A percentile compares a stretch with the other conserved stretches of the same genome.
Conservation (phyloP, 2,329 filamentous ascomycete species). For the Xylariaceae sp. region DNA sequence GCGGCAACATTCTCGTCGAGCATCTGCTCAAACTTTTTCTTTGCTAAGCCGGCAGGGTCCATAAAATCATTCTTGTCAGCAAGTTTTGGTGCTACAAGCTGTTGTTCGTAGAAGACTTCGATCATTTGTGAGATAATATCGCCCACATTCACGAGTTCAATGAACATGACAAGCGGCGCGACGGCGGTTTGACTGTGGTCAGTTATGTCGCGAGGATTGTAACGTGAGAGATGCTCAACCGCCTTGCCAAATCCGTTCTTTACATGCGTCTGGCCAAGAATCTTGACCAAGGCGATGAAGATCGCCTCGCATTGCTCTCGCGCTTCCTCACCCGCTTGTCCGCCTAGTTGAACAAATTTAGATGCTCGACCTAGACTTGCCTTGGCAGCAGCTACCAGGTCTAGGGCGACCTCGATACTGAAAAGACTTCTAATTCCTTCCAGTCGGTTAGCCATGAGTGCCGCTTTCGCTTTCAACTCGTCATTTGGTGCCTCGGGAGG, state of each 20-base stretch:
- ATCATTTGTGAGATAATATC: constrained; percentile 99
- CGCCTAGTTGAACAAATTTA: constrained; percentile 73
- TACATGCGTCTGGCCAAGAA: constrained; percentile 80
- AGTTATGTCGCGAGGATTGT: constrained; percentile 79
- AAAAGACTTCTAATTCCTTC: constrained; percentile 94
- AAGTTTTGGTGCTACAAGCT: constrained; percentile 75
- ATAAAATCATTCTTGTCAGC: constrained; percentile 92
- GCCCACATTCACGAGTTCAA: constrained; percentile 96
- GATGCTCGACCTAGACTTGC: constrained; percentile 78
- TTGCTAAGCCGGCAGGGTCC: constrained; percentile 83
- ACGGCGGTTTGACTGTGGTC: constrained; percentile 69
- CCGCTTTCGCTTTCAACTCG: constrained; percentile 93
- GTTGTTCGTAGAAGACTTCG: constrained; percentile 96
- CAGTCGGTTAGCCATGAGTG: constrained; percentile 88
- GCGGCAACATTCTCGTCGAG: constrained; percentile 94
- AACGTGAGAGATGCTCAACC: constrained; percentile 81
- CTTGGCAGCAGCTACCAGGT: constrained; percentile 84
- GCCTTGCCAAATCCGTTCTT: constrained; percentile 92
- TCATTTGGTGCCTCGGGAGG: constrained; percentile 72
- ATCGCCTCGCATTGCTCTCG: constrained; percentile 85
- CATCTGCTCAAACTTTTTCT: constrained; percentile 99
- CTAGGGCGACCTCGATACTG: constrained; percentile 90
- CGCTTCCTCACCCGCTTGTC: constrained; percentile 74
- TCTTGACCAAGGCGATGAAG: constrained; percentile 77
- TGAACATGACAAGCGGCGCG: constrained; percentile 87